phyloP scores from a whole-genome alignment of 495 filamentous ascomycete species.

The Hyaloscypha hepaticicola region DNA sequence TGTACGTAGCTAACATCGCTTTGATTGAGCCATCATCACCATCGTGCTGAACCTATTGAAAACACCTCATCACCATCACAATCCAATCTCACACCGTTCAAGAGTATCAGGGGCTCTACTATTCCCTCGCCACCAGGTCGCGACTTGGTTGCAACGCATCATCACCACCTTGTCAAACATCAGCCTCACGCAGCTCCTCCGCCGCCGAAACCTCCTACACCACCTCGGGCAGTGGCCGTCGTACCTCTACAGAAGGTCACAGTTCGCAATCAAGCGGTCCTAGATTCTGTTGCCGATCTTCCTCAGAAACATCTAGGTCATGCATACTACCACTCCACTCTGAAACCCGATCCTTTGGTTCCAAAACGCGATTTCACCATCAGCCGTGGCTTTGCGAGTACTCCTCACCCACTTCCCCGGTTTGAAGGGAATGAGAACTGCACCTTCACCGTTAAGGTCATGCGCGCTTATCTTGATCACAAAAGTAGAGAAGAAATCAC shows the following conservation, averaged over 20 bases:
- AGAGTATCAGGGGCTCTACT: constrained; percentile 19
- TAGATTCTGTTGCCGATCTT: constrained; percentile 65
- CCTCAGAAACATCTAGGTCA: constrained; percentile 79
- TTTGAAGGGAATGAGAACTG: constrained; percentile 87
- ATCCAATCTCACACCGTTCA: constrained; percentile 29
- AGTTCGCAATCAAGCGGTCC: constrained; percentile 63
- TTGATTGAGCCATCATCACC: constrained; percentile 34
- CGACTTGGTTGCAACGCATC: constrained; percentile 28
- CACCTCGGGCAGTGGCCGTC: constrained; percentile 42
- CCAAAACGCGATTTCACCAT: constrained; percentile 35
- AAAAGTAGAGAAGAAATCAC: constrained; percentile 78
- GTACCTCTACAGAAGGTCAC: constrained; percentile 61
- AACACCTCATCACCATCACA: constrained; percentile 27
- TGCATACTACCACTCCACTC: constrained; percentile 45
- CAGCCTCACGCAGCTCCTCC: constrained; percentile 53
- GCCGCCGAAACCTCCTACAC: constrained; percentile 32
- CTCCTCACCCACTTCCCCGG: constrained; percentile 70
- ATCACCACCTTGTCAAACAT: constrained; percentile 48
- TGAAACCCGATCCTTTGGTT: constrained; percentile 53
- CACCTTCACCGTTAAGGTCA: constrained; percentile 83
- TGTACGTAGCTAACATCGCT: constrained; percentile 21
- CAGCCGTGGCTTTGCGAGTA: constrained; percentile 61
- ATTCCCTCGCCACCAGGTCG: constrained; percentile 22
- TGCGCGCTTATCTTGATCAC: constrained; percentile 69
- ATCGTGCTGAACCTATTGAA: constrained; percentile 20